phyloP scores from a whole-genome alignment of 2,329 filamentous ascomycete species.

The Sclerotinia borealis region DNA sequence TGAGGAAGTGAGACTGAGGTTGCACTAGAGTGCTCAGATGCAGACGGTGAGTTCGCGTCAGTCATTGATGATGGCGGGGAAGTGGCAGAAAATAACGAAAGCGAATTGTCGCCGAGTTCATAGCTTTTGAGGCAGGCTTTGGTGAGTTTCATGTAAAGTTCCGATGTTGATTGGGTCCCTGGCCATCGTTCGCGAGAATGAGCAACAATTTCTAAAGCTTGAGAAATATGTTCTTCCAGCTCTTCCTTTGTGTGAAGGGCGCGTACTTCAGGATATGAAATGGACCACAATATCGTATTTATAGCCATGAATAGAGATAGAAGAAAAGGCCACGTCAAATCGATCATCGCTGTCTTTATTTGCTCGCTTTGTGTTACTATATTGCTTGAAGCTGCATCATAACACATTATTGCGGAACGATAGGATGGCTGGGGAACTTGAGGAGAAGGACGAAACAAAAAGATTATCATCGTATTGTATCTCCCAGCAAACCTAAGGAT shows the following conservation, averaged over 20 bases:
- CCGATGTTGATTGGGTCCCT: constrained; percentile 74
- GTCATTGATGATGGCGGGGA: constrained; percentile 35
- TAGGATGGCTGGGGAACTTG: constrained; percentile 82
- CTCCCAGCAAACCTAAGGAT: constrained; percentile 53
- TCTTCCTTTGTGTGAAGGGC: constrained; percentile 65
- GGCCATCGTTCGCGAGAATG: constrained; percentile 86
- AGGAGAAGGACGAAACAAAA: constrained; percentile 83
- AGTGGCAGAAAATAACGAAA: constrained; percentile 43
- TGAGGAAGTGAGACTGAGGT: constrained; percentile 33
- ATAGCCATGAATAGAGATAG: constrained; percentile 85
- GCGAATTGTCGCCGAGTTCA: constrained; percentile 47
- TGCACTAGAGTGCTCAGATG: constrained; percentile 37
- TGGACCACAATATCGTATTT: constrained; percentile 85
- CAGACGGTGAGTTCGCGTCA: constrained; percentile 43
- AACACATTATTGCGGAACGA: constrained; percentile 74
- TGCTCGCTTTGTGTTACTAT: constrained; percentile 76
- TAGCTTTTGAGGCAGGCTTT: constrained; percentile 85
- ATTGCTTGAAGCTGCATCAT: constrained; percentile 74
- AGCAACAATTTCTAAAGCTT: constrained; percentile 71
- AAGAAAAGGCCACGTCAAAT: constrained; percentile 91
- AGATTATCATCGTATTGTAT: constrained; percentile 83
- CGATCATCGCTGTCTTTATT: constrained; percentile 67
- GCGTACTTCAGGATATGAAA: constrained; percentile 81
- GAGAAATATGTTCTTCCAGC: constrained; percentile 67
- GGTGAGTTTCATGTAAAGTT: constrained; percentile 82